Percentiles rank a stretch among this genome's conserved stretches.
phyloP scores from a whole-genome alignment of 352 stramenopile genomes.

The Blastocystis sp. region DNA sequence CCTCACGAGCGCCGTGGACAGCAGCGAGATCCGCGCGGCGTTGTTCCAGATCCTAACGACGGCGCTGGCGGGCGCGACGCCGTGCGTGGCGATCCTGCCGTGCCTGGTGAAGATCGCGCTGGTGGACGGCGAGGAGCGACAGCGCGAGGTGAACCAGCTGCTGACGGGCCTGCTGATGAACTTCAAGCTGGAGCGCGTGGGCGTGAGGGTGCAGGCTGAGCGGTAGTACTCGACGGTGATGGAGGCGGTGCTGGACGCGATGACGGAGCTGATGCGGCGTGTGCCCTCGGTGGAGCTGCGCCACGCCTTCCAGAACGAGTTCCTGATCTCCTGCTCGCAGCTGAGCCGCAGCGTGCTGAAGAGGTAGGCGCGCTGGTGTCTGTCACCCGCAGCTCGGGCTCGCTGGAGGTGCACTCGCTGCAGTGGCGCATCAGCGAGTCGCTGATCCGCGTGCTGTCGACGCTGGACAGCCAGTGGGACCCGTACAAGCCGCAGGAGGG shows the following conservation, averaged over 20 bases:
- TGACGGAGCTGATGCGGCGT: neutral
- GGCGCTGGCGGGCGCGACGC: conserved; percentile 5
- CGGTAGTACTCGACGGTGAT: conserved; percentile 38
- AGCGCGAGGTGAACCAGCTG: conserved; percentile 51
- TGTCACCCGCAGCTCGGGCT: neutral
- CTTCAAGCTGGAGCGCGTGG: conserved; percentile 10
- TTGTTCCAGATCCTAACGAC: conserved; percentile 31
- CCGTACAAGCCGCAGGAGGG: conserved; percentile 41
- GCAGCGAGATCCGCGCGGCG: neutral
- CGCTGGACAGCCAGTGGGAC: conserved; percentile 54
- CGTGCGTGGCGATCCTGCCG: neutral
- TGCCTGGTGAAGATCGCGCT: conserved; percentile 30
- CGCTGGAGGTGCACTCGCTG: neutral
- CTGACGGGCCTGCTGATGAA: conserved; percentile 54
- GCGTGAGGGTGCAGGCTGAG: neutral
- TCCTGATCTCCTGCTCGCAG: conserved; percentile 28
- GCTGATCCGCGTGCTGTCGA: conserved; percentile 44
- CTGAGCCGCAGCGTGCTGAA: conserved; percentile 28
- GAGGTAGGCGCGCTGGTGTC: neutral
- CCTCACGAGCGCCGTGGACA: neutral
- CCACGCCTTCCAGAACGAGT: conserved; percentile 35
- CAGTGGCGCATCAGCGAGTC: conserved; percentile 52
- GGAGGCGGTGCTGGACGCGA: neutral
- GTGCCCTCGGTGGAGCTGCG: neutral
- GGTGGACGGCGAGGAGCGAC: conserved; percentile 17